phyloP scores from a whole-genome alignment of 305 asterid genomes.

The Withania somnifera region DNA sequence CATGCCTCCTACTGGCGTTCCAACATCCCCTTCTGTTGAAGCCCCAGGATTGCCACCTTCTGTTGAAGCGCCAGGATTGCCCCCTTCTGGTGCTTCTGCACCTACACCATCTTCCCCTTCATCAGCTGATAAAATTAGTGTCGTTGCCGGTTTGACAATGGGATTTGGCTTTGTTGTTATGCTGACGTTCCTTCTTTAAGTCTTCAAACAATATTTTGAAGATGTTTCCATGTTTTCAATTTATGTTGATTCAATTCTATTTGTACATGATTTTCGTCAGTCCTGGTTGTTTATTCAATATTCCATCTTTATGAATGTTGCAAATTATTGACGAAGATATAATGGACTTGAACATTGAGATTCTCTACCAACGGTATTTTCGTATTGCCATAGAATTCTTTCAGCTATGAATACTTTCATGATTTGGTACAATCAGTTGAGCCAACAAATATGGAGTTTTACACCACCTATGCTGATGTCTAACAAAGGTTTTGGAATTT shows the following conservation, averaged over 20 bases:
- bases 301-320: background rate
- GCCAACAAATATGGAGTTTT: background rate
- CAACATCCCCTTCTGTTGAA: constrained; percentile 2
- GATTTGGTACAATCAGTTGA: background rate
- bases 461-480: background rate
- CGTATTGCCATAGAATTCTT: background rate
- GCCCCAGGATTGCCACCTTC: background rate
- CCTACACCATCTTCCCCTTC: constrained; percentile 27
- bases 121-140: constrained; percentile 31
- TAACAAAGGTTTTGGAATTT: background rate
- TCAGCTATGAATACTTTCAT: background rate
- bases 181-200: constrained; percentile 14
- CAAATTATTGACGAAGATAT: background rate
- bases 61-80: background rate
- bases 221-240: background rate
- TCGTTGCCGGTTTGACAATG: constrained; percentile 3
- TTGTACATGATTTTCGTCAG: background rate
- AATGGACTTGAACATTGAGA: background rate
- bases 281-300: background rate
- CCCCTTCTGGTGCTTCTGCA: constrained; percentile 20
- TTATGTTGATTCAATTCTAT: background rate
- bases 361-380: too few relatives aligned
- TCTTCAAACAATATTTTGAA: constrained; percentile 9
- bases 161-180: constrained; percentile 16
- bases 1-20: constrained; percentile 9